Evolutionary conservation across 2,329 filamentous ascomycete species (phyloP).

Genomic region (Stemphylium lycopersici): DNA sequence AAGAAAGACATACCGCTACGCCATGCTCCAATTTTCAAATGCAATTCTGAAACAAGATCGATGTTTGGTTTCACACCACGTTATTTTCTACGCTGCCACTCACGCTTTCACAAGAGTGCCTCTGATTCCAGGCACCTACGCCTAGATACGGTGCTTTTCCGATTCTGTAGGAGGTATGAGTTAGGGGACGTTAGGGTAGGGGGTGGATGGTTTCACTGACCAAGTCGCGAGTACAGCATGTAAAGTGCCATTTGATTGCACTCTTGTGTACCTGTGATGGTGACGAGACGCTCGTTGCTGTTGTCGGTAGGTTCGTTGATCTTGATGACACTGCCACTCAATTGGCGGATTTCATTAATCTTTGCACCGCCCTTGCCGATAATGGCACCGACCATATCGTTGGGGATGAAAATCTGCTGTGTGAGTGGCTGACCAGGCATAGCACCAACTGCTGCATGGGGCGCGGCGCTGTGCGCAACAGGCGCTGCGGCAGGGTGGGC

Average conservation of each 20-base stretch:
- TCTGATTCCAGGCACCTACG: neutral
- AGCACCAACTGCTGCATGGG: conserved; percentile 63
- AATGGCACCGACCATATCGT: conserved; percentile 99
- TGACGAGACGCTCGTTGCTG: conserved; percentile 96
- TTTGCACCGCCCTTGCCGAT: conserved; percentile 98
- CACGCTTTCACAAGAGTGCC: neutral
- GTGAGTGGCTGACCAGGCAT: conserved; percentile 83
- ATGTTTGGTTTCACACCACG: conserved; percentile 7
- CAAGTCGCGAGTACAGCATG: conserved; percentile 97
- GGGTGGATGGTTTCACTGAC: conserved; percentile 58
- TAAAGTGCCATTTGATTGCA: conserved; percentile 99
- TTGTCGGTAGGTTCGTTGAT: conserved; percentile 99
- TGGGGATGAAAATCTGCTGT: conserved; percentile 98
- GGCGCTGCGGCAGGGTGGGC: conserved; percentile 61
- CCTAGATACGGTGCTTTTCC: conserved; percentile 74
- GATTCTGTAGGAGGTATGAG: conserved; percentile 61
- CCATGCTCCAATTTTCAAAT: conserved; percentile 16
- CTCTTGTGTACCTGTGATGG: conserved; percentile 95
- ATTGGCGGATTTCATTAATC: conserved; percentile 98
- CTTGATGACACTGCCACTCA: conserved; percentile 98
- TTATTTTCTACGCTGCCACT: neutral
- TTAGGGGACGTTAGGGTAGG: conserved; percentile 1
- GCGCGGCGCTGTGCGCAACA: conserved; percentile 69
- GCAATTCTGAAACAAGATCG: conserved; percentile 6
- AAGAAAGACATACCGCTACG: conserved; percentile 11